These are phyloP conservation scores for Chamaecrista fasciculata DNA, from an alignment of 306 rosid genomes.

Conservation along the genomic window DNA sequence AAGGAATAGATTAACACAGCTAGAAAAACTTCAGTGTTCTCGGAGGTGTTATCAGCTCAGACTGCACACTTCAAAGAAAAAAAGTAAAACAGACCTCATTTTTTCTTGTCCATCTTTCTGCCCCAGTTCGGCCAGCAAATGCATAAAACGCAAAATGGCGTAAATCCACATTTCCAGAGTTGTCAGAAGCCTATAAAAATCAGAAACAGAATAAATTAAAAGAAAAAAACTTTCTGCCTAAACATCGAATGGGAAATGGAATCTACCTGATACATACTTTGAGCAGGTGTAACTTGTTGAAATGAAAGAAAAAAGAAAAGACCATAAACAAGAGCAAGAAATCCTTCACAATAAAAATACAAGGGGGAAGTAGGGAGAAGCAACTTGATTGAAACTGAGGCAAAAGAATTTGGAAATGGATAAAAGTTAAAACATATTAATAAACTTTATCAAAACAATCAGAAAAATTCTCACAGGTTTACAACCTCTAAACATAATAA, in stretches of 20 bases:
- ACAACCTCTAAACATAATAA: background rate
- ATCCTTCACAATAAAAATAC: background rate
- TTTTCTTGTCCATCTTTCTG: slow-evolving; percentile 69
- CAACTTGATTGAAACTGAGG: background rate
- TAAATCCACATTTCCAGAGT: slow-evolving; percentile 68
- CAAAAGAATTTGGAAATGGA: background rate
- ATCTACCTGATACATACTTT: background rate
- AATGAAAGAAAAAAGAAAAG: background rate
- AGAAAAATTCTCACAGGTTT: no score
- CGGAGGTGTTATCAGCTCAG: background rate
- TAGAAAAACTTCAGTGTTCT: background rate
- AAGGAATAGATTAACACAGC: background rate
- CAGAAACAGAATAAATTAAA: slow-evolving; percentile 30
- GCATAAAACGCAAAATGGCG: slow-evolving; percentile 94
- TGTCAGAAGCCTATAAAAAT: slow-evolving; percentile 60
- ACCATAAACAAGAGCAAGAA: background rate
- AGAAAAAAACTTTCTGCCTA: slow-evolving; percentile 15
- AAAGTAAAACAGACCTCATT: slow-evolving; percentile 63
- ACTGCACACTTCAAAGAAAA: background rate
- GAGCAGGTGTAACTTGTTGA: background rate
- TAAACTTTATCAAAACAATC: no score
- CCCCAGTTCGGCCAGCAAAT: slow-evolving; percentile 89
- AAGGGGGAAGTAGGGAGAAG: background rate
- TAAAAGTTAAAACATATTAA: no score
- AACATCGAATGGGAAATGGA: slow-evolving; percentile 5